These are phyloP conservation scores for Akebia trifoliata DNA, from an alignment of 164 flowering plant species.

Conservation along the genomic window DNA sequence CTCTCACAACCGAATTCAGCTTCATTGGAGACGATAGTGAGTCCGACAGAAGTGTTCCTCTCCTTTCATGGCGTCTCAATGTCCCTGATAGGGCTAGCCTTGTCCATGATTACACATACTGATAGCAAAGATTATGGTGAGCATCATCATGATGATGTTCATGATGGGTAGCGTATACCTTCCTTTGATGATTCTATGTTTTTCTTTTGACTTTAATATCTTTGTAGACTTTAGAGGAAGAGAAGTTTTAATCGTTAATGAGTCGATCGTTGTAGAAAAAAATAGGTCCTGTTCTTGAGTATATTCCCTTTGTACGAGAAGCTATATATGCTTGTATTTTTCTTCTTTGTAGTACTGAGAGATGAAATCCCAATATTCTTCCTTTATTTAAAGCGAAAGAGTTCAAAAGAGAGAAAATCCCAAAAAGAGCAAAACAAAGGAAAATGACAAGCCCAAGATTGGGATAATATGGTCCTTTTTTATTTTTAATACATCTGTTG, in stretches of 20 bases:
- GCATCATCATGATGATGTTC: slow-evolving; percentile 23
- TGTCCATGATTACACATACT: slow-evolving; percentile 61
- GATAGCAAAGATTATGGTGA: slow-evolving; percentile 13
- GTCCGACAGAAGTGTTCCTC: slow-evolving; percentile 33
- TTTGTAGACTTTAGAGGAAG: no score
- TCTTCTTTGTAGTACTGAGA: slow-evolving; percentile 6
- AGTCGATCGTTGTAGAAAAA: no score
- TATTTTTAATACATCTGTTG: not conserved
- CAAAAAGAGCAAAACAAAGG: not conserved
- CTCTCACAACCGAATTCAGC: slow-evolving; percentile 46
- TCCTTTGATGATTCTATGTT: not conserved
- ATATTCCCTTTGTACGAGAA: no score
- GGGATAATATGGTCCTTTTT: not conserved
- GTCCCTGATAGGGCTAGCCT: slow-evolving; percentile 66
- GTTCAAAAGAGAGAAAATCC: slow-evolving; percentile 1
- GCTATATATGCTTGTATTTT: no score
- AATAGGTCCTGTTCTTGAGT: no score
- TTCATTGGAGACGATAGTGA: slow-evolving; percentile 38
- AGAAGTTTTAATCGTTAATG: no score
- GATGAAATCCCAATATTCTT: slow-evolving; percentile 9
- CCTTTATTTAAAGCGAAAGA: slow-evolving; percentile 2
- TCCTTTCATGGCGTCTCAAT: slow-evolving; percentile 81
- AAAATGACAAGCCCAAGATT: not conserved
- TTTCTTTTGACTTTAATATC: slow-evolving; percentile 1
- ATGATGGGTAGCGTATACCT: not conserved